These are phyloP conservation scores for Datisca glomerata DNA, from an alignment of 306 rosid species.

Conservation along the genomic window DNA sequence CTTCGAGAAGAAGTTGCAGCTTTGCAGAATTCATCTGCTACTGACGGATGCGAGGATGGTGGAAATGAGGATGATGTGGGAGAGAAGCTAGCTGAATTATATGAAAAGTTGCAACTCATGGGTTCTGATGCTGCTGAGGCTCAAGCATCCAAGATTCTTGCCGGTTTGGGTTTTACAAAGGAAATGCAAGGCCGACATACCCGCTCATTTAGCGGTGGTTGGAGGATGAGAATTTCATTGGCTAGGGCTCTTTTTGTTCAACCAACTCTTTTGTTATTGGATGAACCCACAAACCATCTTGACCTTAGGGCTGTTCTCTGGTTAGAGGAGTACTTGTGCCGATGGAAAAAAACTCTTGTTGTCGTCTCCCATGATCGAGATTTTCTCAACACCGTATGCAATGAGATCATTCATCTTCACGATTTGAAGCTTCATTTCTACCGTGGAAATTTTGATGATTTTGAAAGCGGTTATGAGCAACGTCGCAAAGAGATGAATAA, in stretches of 20 bases:
- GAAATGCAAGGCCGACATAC: constrained; percentile 60
- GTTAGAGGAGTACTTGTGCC: constrained; percentile 68
- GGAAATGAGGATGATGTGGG: constrained; percentile 36
- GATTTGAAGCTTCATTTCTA: constrained; percentile 64
- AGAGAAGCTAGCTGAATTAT: constrained; percentile 58
- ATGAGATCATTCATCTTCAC: constrained; percentile 64
- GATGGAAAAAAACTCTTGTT: constrained; percentile 66
- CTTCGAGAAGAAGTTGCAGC: constrained; percentile 47
- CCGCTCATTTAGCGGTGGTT: constrained; percentile 70
- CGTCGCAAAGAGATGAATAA: constrained; percentile 72
- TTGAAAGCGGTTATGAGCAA: constrained; percentile 70
- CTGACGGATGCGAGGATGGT: constrained; percentile 26
- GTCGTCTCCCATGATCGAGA: constrained; percentile 69
- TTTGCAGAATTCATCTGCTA: constrained; percentile 46
- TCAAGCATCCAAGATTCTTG: constrained; percentile 71
- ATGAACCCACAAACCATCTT: constrained; percentile 32
- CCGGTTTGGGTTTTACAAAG: constrained; percentile 71
- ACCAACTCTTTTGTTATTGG: constrained; percentile 57
- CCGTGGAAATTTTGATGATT: constrained; percentile 65
- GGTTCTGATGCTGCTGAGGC: constrained; percentile 74
- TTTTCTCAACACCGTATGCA: constrained; percentile 60
- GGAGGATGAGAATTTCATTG: constrained; percentile 44
- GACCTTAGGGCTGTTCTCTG: constrained; percentile 75
- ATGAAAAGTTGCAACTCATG: constrained; percentile 41
- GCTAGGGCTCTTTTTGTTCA: constrained; percentile 71